Percentiles rank a stretch among this genome's conserved stretches.
Conservation (phyloP, 345 rosid species). For the Euphorbia pulcherrima region DNA sequence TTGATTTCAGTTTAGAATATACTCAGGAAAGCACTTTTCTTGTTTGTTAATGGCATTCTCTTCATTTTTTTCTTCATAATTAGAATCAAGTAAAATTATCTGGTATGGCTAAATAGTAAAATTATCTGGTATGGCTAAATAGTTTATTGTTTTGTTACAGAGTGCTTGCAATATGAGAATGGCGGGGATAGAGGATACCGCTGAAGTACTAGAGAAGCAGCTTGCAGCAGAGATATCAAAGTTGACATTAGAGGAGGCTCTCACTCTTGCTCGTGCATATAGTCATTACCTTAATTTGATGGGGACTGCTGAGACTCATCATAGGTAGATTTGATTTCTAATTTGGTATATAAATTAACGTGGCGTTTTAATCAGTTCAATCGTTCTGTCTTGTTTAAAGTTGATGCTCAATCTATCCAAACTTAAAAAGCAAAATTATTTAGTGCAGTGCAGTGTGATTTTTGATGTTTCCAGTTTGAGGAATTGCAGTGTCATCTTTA, state of each 20-base stretch:
- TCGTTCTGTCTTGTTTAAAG: not conserved
- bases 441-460: not conserved
- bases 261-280: slow-evolving; percentile 81
- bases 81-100: not conserved
- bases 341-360: not conserved
- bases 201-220: slow-evolving; percentile 81
- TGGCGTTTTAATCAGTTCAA: not conserved
- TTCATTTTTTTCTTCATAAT: not conserved
- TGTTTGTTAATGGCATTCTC: not conserved
- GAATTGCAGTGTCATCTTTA: not conserved
- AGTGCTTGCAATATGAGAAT: slow-evolving; percentile 84
- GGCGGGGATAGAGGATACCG: slow-evolving; percentile 82
- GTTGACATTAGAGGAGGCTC: slow-evolving; percentile 83
- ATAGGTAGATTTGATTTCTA: slow-evolving; percentile 42
- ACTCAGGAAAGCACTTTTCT: too few species aligned
- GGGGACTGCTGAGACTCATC: slow-evolving; percentile 96
- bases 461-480: not conserved
- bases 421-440: not conserved
- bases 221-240: slow-evolving; percentile 69
- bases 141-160: slow-evolving; percentile 30
- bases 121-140: too few species aligned
- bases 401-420: not conserved
- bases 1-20: not conserved
- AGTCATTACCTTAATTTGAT: slow-evolving; percentile 89
- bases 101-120: slow-evolving; percentile 1